These are phyloP conservation scores for Ochromonas danica DNA, from an alignment of 108 stramenopile genomes.

Conservation along the genomic window DNA sequence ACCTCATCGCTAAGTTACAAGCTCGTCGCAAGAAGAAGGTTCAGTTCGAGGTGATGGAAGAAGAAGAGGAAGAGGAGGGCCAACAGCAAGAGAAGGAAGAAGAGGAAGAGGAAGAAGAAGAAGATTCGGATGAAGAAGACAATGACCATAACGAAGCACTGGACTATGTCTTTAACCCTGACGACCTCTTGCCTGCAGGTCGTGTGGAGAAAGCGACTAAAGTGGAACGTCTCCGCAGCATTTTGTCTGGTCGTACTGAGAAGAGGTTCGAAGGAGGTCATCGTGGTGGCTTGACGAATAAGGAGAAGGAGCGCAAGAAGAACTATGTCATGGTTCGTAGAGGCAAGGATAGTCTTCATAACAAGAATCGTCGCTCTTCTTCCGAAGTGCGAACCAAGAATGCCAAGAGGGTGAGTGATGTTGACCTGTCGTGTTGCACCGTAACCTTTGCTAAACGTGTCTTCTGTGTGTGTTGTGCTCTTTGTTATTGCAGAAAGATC, in stretches of 20 bases:
- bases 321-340: constrained; percentile 33
- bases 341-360: neutral
- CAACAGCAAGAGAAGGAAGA: constrained; percentile 32
- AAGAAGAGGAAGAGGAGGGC: constrained; percentile 32
- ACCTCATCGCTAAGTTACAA: too few relatives aligned
- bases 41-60: constrained; percentile 52
- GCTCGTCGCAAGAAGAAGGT: too few relatives aligned
- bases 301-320: constrained; percentile 32
- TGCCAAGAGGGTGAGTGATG: neutral
- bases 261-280: constrained; percentile 31
- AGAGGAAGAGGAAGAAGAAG: neutral
- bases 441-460: too few relatives aligned
- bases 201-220: neutral
- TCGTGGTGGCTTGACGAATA: constrained; percentile 26
- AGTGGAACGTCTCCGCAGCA: neutral
- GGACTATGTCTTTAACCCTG: constrained; percentile 33
- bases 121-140: constrained; percentile 25
- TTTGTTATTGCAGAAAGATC: constrained; percentile 27
- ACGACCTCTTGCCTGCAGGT: constrained; percentile 13
- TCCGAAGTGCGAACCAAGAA: neutral
- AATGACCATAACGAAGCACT: constrained; percentile 41
- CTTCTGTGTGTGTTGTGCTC: neutral
- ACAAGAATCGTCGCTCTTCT: neutral
- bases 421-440: neutral
- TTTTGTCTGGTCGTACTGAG: constrained; percentile 9